Conservation (phyloP, 495 filamentous ascomycete species). For the Penicillium nucicola region DNA sequence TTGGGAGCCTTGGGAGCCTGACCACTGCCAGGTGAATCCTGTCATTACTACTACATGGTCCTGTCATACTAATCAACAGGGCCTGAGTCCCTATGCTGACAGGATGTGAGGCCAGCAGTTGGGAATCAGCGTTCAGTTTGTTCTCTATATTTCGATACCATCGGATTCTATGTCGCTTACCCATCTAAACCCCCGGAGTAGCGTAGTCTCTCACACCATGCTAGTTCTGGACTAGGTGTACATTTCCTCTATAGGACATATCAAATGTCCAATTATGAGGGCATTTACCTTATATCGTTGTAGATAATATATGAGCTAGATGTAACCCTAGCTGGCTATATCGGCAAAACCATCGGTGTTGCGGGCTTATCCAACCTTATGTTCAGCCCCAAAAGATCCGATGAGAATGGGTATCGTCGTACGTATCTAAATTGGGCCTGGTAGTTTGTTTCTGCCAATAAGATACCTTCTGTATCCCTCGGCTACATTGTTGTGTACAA, state of each 20-base stretch:
- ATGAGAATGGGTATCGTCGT: constrained; percentile 48
- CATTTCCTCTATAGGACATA: constrained; percentile 50
- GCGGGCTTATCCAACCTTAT: constrained; percentile 51
- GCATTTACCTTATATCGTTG: constrained; percentile 60
- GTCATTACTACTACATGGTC: too few species aligned
- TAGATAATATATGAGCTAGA: constrained; percentile 63
- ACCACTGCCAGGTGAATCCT: too few species aligned
- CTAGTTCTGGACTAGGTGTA: too few species aligned
- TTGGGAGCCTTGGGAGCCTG: too few species aligned
- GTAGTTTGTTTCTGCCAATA: constrained; percentile 67
- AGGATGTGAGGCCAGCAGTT: too few species aligned
- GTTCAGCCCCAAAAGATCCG: constrained; percentile 50
- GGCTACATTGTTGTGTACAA: constrained; percentile 72
- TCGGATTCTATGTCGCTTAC: too few species aligned
- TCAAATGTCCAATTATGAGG: constrained; percentile 50
- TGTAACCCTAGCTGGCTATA: constrained; percentile 49
- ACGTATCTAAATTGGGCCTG: constrained; percentile 54
- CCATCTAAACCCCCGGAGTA: too few species aligned
- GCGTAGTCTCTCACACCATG: too few species aligned
- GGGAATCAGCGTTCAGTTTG: too few species aligned
- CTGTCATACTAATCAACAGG: constrained; percentile 52
- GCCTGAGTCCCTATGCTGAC: too few species aligned
- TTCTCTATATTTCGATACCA: too few species aligned
- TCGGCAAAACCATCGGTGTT: constrained; percentile 50
- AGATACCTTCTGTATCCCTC: constrained; percentile 46